Conservation (phyloP, 768 basidiomycete species). For the Dioszegia hungarica region DNA sequence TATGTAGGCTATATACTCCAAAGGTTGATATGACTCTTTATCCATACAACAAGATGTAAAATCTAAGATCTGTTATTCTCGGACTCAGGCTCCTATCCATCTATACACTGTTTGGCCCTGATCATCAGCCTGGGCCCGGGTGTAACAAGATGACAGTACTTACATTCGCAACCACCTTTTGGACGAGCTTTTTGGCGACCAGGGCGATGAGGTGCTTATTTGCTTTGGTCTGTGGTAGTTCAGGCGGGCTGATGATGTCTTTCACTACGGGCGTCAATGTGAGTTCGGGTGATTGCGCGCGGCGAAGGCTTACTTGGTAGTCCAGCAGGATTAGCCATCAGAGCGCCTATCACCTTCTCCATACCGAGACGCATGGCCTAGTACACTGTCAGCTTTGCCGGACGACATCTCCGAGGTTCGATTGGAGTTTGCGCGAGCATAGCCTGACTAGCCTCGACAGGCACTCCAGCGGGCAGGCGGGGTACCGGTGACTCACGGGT, state of each 20-base stretch:
- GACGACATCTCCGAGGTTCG: too few relatives aligned
- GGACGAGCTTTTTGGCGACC: conserved; percentile 77
- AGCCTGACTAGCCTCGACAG: neutral
- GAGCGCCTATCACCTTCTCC: conserved; percentile 70
- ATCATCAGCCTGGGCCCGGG: neutral
- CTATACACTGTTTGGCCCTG: conserved; percentile 29
- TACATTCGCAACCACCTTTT: conserved; percentile 53
- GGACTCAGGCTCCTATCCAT: conserved; percentile 24
- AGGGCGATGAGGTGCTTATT: conserved; percentile 91
- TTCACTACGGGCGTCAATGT: conserved; percentile 54
- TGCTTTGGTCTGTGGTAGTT: conserved; percentile 81
- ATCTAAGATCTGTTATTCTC: too few relatives aligned
- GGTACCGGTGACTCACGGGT: conserved; percentile 68
- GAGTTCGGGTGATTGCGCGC: neutral
- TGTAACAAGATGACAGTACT: conserved; percentile 9
- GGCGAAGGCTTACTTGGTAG: conserved; percentile 43
- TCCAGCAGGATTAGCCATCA: conserved; percentile 64
- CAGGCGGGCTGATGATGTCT: conserved; percentile 71
- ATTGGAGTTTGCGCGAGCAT: too few relatives aligned
- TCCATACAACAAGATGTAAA: too few relatives aligned
- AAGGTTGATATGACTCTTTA: too few relatives aligned
- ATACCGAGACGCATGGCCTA: conserved; percentile 30
- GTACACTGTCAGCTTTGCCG: too few relatives aligned
- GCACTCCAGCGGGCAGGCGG: too few relatives aligned
- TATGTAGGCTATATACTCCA: too few relatives aligned